Evolutionary conservation across 495 filamentous ascomycete genomes (phyloP).

Genomic region (Clavariopsis aquatica): DNA sequence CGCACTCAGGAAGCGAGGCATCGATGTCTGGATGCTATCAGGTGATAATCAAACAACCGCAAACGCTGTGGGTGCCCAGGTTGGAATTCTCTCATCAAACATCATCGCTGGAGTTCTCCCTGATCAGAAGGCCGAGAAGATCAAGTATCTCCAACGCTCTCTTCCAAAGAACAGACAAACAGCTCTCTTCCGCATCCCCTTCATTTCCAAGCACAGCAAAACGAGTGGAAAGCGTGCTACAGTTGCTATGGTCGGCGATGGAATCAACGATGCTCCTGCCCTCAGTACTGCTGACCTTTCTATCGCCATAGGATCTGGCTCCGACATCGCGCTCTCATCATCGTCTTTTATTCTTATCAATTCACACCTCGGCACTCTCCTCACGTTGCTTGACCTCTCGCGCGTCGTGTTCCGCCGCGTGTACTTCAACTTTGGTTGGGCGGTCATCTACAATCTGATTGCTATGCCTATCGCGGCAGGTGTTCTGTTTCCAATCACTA

Average conservation of each 20-base stretch:
- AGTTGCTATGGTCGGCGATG: constrained; percentile 76
- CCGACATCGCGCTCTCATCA: constrained; percentile 80
- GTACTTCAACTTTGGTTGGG: constrained; percentile 88
- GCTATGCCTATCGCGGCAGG: constrained; percentile 83
- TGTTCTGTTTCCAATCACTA: constrained; percentile 70
- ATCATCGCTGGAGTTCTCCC: constrained; percentile 89
- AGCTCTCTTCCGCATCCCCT: constrained; percentile 10
- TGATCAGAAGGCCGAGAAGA: constrained; percentile 80
- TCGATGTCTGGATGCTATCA: constrained; percentile 87
- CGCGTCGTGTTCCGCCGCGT: constrained; percentile 74
- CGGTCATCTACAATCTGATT: constrained; percentile 76
- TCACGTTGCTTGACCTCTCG: constrained; percentile 73
- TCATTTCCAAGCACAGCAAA: background rate
- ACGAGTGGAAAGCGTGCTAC: constrained; percentile 21
- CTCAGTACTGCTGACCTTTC: constrained; percentile 81
- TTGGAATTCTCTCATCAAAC: constrained; percentile 72
- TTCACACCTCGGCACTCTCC: constrained; percentile 66
- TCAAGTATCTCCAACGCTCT: constrained; percentile 71
- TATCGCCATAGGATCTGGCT: constrained; percentile 80
- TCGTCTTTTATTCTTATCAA: constrained; percentile 83
- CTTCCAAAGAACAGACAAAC: constrained; percentile 17
- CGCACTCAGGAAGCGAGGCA: constrained; percentile 64
- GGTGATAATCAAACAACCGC: constrained; percentile 77
- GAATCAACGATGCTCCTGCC: constrained; percentile 90
- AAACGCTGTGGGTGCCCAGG: constrained; percentile 65